Percentiles rank a stretch among this genome's conserved stretches.
Evolutionary conservation across 1,284 basidiomycete species (phyloP).

Genomic region (Austropuccinia psidii): DNA sequence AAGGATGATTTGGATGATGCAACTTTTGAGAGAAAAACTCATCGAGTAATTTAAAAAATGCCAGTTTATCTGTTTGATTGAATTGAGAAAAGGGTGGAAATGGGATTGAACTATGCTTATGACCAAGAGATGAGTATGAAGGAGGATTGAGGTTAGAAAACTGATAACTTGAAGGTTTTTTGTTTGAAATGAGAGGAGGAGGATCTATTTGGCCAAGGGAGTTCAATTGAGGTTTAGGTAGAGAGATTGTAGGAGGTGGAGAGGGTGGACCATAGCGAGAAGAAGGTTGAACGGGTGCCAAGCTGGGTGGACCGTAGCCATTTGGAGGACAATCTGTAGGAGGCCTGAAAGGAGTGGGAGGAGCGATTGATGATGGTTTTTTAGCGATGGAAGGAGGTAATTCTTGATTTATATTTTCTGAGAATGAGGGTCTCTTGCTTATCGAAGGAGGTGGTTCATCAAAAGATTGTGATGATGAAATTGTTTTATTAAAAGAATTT

Average conservation of each 20-base stretch:
- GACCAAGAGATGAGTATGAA: not conserved
- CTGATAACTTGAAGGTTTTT: not conserved
- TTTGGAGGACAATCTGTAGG: not conserved
- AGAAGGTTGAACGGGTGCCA: constrained; percentile 8
- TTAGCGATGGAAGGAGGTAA: not conserved
- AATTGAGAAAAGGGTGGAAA: constrained; percentile 8
- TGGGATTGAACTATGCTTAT: not conserved
- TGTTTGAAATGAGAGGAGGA: not conserved
- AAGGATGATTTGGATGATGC: constrained; percentile 3
- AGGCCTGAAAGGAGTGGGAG: not conserved
- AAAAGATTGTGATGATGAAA: not conserved
- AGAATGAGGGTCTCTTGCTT: not conserved
- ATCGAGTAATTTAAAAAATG: constrained; percentile 24
- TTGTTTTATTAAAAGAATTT: too few relatives aligned
- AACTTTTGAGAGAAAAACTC: constrained; percentile 21
- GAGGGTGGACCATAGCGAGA: constrained; percentile 29
- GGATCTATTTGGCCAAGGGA: not conserved
- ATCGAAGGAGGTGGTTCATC: not conserved
- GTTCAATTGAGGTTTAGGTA: not conserved
- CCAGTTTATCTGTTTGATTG: constrained; percentile 15
- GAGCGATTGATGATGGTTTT: not conserved
- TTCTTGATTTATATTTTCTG: not conserved
- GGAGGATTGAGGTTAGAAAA: not conserved
- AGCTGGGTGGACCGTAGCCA: constrained; percentile 5
- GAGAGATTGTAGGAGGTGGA: not conserved